Percentiles rank a stretch among this genome's conserved stretches.
phyloP scores from a whole-genome alignment of 108 stramenopile species.

The Discostella pseudostelligera region DNA sequence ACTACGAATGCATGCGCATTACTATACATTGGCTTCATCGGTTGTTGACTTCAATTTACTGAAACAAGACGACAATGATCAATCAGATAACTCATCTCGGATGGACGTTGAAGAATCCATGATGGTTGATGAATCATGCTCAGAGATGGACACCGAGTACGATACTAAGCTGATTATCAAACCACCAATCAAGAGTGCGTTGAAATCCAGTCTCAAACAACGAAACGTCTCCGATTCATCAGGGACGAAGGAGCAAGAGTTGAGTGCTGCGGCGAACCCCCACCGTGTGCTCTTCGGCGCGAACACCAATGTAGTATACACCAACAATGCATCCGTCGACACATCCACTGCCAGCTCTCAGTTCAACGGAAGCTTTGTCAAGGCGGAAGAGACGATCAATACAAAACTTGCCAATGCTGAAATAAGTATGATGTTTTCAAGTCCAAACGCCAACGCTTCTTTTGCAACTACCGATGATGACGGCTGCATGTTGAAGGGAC shows the following conservation, averaged over 20 bases:
- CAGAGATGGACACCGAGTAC: conserved; percentile 34
- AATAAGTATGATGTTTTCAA: conserved; percentile 87
- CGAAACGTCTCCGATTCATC: background rate
- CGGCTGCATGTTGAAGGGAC: background rate
- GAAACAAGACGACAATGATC: conserved; percentile 17
- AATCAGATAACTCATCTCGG: conserved; percentile 37
- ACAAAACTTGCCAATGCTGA: conserved; percentile 79
- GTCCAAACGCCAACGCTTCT: conserved; percentile 53
- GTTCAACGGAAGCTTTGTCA: conserved; percentile 53
- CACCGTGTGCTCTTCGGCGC: conserved; percentile 47
- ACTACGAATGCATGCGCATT: conserved; percentile 39
- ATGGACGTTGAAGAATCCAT: conserved; percentile 64
- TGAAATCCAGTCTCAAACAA: conserved; percentile 19
- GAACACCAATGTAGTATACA: conserved; percentile 40
- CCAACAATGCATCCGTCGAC: conserved; percentile 41
- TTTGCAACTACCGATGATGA: conserved; percentile 16
- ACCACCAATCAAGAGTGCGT: conserved; percentile 11
- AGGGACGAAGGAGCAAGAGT: background rate
- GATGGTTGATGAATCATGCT: conserved; percentile 23
- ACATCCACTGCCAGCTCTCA: conserved; percentile 69
- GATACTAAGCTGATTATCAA: conserved; percentile 1
- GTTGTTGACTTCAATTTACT: conserved; percentile 60
- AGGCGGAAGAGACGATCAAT: conserved; percentile 75
- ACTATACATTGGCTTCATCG: conserved; percentile 42
- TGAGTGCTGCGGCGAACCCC: conserved; percentile 3